A percentile compares a stretch with the other conserved stretches of the same genome.
phyloP scores from a whole-genome alignment of 805 yeast genomes.

The Saturnispora kantuleensis region DNA sequence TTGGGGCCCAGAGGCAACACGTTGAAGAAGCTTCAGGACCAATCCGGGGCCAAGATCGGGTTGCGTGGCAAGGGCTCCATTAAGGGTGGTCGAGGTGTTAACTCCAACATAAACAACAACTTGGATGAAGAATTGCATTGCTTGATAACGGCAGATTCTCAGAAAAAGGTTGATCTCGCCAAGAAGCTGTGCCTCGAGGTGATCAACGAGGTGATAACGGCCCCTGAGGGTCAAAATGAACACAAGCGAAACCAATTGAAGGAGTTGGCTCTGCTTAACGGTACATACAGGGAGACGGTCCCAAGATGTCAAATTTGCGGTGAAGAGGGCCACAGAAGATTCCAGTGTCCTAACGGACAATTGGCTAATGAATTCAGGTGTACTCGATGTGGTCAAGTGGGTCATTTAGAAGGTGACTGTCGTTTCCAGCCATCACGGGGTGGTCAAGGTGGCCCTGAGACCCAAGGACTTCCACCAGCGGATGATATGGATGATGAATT shows the following conservation, averaged over 20 bases:
- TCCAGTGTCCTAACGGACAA: constrained; percentile 51
- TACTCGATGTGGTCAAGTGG: constrained; percentile 66
- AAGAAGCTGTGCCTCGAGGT: constrained; percentile 63
- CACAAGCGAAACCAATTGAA: constrained; percentile 83
- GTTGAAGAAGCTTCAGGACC: constrained; percentile 64
- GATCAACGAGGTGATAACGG: constrained; percentile 70
- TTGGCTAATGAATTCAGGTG: constrained; percentile 56
- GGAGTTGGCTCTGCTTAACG: constrained; percentile 88
- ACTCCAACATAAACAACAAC: constrained; percentile 41
- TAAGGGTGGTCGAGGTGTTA: constrained; percentile 57
- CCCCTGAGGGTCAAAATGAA: constrained; percentile 92
- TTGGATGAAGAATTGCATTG: constrained; percentile 84
- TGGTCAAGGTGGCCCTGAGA: constrained; percentile 16
- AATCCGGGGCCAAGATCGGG: constrained; percentile 82
- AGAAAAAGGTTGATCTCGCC: constrained; percentile 68
- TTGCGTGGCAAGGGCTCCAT: constrained; percentile 95
- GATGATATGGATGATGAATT: constrained; percentile 36
- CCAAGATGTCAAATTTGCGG: constrained; percentile 60
- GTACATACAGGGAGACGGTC: constrained; percentile 74
- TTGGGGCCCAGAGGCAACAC: constrained; percentile 96
- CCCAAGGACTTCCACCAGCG: constrained; percentile 9
- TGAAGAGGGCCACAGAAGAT: constrained; percentile 51
- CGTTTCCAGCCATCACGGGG: constrained; percentile 17
- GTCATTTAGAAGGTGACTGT: constrained; percentile 89
- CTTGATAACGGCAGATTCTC: constrained; percentile 72